Evolutionary conservation across 352 stramenopile species (phyloP), one percentile per base, ranked within the genome.

Genomic region (Phytophthora pisi): DNA sequence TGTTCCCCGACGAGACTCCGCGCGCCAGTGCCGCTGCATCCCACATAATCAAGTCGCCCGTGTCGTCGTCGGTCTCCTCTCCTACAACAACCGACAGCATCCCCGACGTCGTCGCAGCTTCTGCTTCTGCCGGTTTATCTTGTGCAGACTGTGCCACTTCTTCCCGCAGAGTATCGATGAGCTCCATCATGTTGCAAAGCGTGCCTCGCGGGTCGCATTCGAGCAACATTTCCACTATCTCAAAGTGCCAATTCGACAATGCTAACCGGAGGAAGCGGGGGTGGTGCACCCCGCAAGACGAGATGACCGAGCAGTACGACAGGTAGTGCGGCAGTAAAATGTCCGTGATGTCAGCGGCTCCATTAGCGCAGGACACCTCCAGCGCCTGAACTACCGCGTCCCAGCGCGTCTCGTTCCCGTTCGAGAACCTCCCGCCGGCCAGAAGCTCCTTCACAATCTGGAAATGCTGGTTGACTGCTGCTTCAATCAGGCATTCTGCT

Each of bases 141-240:
- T 58, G 47, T 13, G 47, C 13, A 18, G 28, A 36, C 43, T 61
- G 26, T n/a, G 24, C 31, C 34, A 52, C n/a, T 54, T 62, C 56
- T 18, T 67, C 58, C 11, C 57, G 34, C 5, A 81, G 38, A n/a
- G 52, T 46, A 24, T 57, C 42, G 4, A 81, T 50, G 9, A 81
- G 63, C 15, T 74, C 36, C 34, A 70, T 47, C n/a, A 72, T 54
- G 30, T 71, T 72, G 18, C 64, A 67, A 18, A 81, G 40, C 4
- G 20, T 31, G 7, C 74, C 74, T 28, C 74, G 70, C 13, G 70
- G 66, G 43, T 81, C 74, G 26, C 67, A 74, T 31, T 61, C 28
- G 5, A 81, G 63, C 13, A 81, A 31, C 11, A 71, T 7, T 34
- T 77, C 43, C 24, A 76, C 60, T 2, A 71, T 52, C 5, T 75